Base-by-base conservation (phyloP, 345 rosid genomes). In the Leavenworthia alabamica region DNA sequence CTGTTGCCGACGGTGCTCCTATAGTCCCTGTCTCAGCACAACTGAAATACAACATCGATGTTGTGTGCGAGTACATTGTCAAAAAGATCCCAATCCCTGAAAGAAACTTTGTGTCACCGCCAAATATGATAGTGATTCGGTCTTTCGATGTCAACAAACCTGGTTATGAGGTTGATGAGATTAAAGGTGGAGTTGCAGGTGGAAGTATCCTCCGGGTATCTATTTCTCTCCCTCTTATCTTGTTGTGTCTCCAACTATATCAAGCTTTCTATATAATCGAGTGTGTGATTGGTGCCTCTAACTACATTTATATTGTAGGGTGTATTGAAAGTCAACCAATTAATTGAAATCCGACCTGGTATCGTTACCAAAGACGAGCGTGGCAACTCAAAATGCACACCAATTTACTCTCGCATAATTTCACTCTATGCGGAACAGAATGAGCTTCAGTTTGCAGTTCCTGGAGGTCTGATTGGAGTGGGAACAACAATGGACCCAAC, bases 401-500 rank as follows among this genome's bases (percentile, higher is more conserved):
- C 99, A n/a, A 93, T 93, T 55, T 89, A 83, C 69, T 86, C 96
- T 3, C 85, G 97, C 68, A 86, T 89, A 20, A 85, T 85, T 8
- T 85, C 96, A 29, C 58, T 93, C 3, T 89, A 68, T 42, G 97
- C 99, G 1, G 99, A 89, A 70, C 97, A 89, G 67, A 93, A 93
- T 45, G 96, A 86, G 75, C 89, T 93, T 31, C 97, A 93, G 69
- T 93, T 81, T 81, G 99, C 99, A 0, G 99, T 93, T 53, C 99
- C 99, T 4, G 98, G 98, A 70, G 98, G 97, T 71, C 81, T 89
- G 4, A 93, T 86, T 52, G 97, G 99, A 54, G 99, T 93, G 36
- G 99, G 99, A 33, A 85, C 99, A 39, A 93, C 99, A 16, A 85
- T 93, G 97, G 99, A 93, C 74, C 99, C 97, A 26, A 89, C 96